Percentiles rank a stretch among this genome's conserved stretches.
Conservation (phyloP, 2,329 filamentous ascomycete genomes). For the Ophiostoma sp. region DNA sequence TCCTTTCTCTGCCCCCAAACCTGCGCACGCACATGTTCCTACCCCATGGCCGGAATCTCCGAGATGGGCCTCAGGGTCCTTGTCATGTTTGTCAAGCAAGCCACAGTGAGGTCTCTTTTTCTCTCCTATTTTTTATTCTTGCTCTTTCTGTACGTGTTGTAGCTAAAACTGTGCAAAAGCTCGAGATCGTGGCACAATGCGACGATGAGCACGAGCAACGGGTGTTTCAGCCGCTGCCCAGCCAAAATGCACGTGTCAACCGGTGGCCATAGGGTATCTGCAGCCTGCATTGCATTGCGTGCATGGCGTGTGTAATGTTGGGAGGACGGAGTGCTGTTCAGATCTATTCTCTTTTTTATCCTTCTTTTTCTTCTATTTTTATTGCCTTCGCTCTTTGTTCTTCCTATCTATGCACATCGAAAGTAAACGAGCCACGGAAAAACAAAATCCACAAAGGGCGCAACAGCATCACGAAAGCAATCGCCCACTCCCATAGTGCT, state of each 20-base stretch:
- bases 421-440: background rate
- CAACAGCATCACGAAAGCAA: conserved; percentile 13
- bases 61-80: background rate
- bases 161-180: background rate
- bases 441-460: conserved; percentile 17
- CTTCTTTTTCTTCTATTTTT: background rate
- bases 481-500: conserved; percentile 8
- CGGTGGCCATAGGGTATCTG: background rate
- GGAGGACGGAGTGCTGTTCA: background rate
- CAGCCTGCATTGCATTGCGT: background rate
- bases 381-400: background rate
- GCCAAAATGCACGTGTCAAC: conserved; percentile 7
- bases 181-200: background rate
- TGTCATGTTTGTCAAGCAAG: background rate
- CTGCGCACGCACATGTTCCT: conserved; percentile 4
- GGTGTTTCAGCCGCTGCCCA: conserved; percentile 13
- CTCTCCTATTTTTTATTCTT: background rate
- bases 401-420: background rate
- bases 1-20: background rate
- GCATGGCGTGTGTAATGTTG: background rate
- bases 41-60: background rate
- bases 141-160: background rate
- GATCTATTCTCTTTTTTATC: background rate
- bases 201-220: background rate
- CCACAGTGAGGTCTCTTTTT: background rate